phyloP scores from a whole-genome alignment of 2,329 filamentous ascomycete genomes.

The Cordyceps farinosa region DNA sequence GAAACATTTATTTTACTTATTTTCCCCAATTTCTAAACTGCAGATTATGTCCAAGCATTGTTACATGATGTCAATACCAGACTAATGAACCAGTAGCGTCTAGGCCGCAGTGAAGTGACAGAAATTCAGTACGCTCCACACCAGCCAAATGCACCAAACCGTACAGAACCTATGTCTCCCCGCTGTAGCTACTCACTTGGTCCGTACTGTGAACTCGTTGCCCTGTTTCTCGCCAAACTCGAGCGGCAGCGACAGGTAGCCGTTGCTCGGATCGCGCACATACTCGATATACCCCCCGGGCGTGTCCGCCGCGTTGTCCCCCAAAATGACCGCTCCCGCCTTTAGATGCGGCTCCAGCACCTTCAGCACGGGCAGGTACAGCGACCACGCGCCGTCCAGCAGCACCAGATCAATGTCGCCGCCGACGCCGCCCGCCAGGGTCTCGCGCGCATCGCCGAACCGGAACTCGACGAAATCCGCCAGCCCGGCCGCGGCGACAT shows the following conservation, averaged over 20 bases:
- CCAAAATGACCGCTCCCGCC: not conserved
- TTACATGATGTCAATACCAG: no score
- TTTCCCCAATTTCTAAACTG: no score
- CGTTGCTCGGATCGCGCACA: not conserved
- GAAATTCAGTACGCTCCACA: no score
- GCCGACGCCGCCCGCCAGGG: not conserved
- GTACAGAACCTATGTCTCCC: no score
- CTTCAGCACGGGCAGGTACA: not conserved
- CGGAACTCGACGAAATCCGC: not conserved
- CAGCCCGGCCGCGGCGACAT: not conserved
- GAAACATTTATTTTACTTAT: no score
- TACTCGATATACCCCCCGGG: not conserved
- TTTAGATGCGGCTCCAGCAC: conserved; percentile 4
- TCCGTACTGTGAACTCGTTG: not conserved
- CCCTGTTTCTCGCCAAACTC: conserved; percentile 1
- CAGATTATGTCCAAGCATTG: no score
- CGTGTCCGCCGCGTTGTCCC: conserved; percentile 1
- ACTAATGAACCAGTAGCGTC: no score
- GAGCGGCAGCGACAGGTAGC: not conserved
- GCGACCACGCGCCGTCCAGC: conserved; percentile 3
- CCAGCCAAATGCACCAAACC: no score
- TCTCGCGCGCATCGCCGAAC: not conserved
- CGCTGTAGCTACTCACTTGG: not conserved
- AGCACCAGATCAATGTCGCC: not conserved
- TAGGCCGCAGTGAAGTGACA: no score